Conservation (phyloP, 805 yeast species). For the Suhomyces sp. region DNA sequence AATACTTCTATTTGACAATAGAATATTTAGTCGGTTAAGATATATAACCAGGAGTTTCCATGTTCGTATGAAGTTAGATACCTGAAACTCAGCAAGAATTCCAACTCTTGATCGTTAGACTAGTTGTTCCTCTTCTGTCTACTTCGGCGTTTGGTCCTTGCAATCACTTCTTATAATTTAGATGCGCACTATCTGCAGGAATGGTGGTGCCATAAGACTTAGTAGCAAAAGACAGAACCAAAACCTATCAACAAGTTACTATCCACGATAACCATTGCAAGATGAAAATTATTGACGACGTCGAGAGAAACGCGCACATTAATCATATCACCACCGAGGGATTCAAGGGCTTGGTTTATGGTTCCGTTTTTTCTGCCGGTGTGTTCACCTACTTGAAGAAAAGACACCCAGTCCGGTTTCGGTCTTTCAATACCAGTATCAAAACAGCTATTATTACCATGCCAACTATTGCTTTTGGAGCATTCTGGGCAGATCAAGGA, state of each 20-base stretch:
- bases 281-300: constrained; percentile 39
- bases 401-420: constrained; percentile 34
- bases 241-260: constrained; percentile 1
- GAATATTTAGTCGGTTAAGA: no score
- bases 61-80: no score
- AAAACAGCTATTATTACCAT: constrained; percentile 38
- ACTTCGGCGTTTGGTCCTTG: no score
- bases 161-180: no score
- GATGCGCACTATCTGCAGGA: no score
- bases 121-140: no score
- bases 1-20: no score
- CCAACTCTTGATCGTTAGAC: no score
- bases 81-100: no score
- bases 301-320: constrained; percentile 42
- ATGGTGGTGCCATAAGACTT: no score
- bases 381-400: constrained; percentile 31
- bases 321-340: constrained; percentile 37
- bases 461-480: constrained; percentile 40
- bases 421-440: constrained; percentile 36
- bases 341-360: constrained; percentile 38
- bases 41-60: no score
- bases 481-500: constrained; percentile 46
- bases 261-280: constrained; percentile 1
- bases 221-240: not conserved
- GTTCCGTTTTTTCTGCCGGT: constrained; percentile 31